A percentile compares a stretch with the other conserved stretches of the same genome.
These are phyloP conservation scores for Candida rishiriensis DNA, from an alignment of 805 yeast species.

Conservation along the genomic window DNA sequence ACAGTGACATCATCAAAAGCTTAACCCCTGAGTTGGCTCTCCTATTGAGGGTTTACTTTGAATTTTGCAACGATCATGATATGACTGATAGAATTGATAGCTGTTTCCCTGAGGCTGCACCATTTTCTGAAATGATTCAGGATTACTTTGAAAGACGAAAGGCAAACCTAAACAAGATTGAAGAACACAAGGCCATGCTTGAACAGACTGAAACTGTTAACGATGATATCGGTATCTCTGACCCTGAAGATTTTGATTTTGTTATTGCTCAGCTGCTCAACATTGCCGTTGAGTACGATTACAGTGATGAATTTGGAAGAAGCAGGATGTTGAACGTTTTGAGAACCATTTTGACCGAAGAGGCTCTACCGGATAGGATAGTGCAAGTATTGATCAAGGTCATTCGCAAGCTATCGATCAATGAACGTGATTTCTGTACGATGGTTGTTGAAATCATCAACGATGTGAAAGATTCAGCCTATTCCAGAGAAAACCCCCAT, in stretches of 20 bases:
- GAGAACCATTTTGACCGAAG: slow-evolving; percentile 55
- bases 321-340: slow-evolving; percentile 62
- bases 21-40: slow-evolving; percentile 74
- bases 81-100: slow-evolving; percentile 54
- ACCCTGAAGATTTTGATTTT: slow-evolving; percentile 60
- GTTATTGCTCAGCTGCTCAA: slow-evolving; percentile 68
- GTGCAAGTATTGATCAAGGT: slow-evolving; percentile 58
- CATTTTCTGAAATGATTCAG: slow-evolving; percentile 55
- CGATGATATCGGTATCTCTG: slow-evolving; percentile 32
- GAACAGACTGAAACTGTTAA: slow-evolving; percentile 15
- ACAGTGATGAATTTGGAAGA: slow-evolving; percentile 86
- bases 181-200: slow-evolving; percentile 17
- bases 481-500: slow-evolving; percentile 27
- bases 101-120: slow-evolving; percentile 75
- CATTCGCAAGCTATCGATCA: slow-evolving; percentile 64
- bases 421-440: slow-evolving; percentile 78
- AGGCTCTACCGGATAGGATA: slow-evolving; percentile 49
- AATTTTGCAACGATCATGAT: slow-evolving; percentile 54
- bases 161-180: slow-evolving; percentile 21
- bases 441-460: slow-evolving; percentile 82
- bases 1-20: slow-evolving; percentile 62
- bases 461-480: slow-evolving; percentile 70
- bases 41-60: slow-evolving; percentile 61
- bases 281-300: slow-evolving; percentile 71
- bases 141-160: slow-evolving; percentile 51